A percentile compares a stretch with the other conserved stretches of the same genome.
Evolutionary conservation across 106 monocot genomes (phyloP).

Genomic region (Dendrobium chrysotoxum): DNA sequence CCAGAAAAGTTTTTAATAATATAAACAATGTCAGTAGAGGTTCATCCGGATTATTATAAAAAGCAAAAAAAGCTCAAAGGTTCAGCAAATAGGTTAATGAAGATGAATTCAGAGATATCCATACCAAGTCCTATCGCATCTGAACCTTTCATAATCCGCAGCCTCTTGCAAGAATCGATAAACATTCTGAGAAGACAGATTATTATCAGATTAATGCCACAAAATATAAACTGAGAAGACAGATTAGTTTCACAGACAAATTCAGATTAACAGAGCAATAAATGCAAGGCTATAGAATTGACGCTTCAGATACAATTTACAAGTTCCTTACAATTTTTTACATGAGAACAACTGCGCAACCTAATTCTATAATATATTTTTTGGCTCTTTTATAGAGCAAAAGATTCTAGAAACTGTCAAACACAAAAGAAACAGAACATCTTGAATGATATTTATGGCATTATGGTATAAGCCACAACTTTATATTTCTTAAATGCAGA

Average conservation of each 20-base stretch:
- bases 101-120: background rate
- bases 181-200: slow-evolving; percentile 57
- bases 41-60: background rate
- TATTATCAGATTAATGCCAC: background rate
- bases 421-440: background rate
- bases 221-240: background rate
- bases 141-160: slow-evolving; percentile 26
- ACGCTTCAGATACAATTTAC: background rate
- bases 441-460: background rate
- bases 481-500: background rate
- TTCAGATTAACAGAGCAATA: background rate
- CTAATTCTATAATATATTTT: background rate
- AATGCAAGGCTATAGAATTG: background rate
- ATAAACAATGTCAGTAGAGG: background rate
- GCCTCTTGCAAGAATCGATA: slow-evolving; percentile 30
- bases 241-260: background rate
- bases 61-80: background rate
- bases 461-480: background rate
- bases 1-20: too few species aligned
- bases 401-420: background rate
- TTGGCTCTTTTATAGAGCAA: background rate
- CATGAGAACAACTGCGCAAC: too few species aligned
- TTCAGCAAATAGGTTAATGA: too few species aligned
- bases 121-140: slow-evolving; percentile 64
- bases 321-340: too few species aligned